Base-by-base conservation (phyloP, 1,139 yeast genomes). In the Taphrina communis region DNA sequence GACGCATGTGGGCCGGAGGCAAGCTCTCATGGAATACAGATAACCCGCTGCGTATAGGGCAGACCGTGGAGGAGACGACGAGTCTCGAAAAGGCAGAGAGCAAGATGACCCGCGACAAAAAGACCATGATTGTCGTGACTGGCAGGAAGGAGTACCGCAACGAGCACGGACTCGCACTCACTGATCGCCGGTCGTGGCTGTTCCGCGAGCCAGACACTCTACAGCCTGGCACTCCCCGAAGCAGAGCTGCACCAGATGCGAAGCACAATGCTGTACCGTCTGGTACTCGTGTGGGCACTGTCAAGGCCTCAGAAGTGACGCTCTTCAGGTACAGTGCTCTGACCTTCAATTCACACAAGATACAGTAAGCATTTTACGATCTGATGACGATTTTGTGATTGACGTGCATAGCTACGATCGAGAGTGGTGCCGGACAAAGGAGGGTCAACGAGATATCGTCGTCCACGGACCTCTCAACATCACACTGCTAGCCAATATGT, bases 1-100 rank as follows among this genome's bases (percentile, higher is more conserved):
- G 95, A 71, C 80, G 97, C 46, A 84, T 93, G 86, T 93, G 97
- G 97, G 87, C 85, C 0, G 86, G 87, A 51, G 97, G 97, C 0
- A 77, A 81, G 36, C 78, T 90, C 39, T 78, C 77, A 82, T 84
- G 75, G 74, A 76, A 74, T 61, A 69, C 68, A 8, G 71, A 71
- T 0, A 74, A 77, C n/a, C 78, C 81, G 0, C 71, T 86, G 3
- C 62, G 56, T 9, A 76, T 82, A 42, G 82, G 83, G 7, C 76
- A 76, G 17, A 72, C 73, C 0, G 75, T 78, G 65, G 53, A 65
- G 9, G 80, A 78, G 67, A 46, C 72, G 0, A 66, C 68, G 12
- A 48, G 59, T 51, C 68, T 63, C 11, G 68, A 63, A 39, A 41
- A 76, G 11, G 58, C 70, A 12, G 72, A 73, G 48, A 69, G 74